phyloP scores from a whole-genome alignment of 1,139 yeast species.

The Meyerozyma elateridarum region DNA sequence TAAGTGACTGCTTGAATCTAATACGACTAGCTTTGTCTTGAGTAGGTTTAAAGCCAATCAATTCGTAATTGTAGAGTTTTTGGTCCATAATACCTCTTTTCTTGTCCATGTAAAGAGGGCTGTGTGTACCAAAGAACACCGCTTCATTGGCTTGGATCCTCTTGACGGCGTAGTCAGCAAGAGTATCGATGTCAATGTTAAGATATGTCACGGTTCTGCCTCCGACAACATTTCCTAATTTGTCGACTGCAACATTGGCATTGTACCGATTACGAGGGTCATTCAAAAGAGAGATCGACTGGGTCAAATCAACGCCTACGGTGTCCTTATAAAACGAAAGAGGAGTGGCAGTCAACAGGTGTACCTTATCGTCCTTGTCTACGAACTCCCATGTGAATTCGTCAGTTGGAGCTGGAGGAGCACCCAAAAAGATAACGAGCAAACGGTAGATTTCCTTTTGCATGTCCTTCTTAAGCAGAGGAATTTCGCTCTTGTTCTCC shows the following conservation, averaged over 20 bases:
- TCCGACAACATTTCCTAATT: conserved; percentile 15
- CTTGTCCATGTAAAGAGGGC: conserved; percentile 17
- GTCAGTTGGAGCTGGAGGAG: conserved; percentile 13
- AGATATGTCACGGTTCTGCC: conserved; percentile 14
- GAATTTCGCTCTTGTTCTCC: conserved; percentile 5
- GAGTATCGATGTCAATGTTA: conserved; percentile 12
- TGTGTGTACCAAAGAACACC: conserved; percentile 17
- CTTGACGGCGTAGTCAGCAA: conserved; percentile 14
- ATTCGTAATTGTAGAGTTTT: conserved; percentile 13
- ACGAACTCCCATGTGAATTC: conserved; percentile 14
- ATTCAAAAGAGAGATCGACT: conserved; percentile 9
- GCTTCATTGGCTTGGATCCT: conserved; percentile 13
- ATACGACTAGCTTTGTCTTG: conserved; percentile 50
- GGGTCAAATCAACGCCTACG: conserved; percentile 11
- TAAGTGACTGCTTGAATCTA: conserved; percentile 48
- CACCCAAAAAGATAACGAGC: conserved; percentile 15
- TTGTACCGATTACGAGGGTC: conserved; percentile 13
- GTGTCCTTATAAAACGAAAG: conserved; percentile 13
- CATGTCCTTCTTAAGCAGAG: conserved; percentile 9
- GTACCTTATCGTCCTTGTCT: conserved; percentile 13
- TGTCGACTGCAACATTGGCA: conserved; percentile 14
- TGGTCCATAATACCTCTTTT: conserved; percentile 17
- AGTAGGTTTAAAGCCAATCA: conserved; percentile 11
- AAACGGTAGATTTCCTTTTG: conserved; percentile 15
- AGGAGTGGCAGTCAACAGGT: conserved; percentile 12